A percentile compares a stretch with the other conserved stretches of the same genome.
phyloP scores from a whole-genome alignment of 2,329 filamentous ascomycete species.

The Curvularia sp. region DNA sequence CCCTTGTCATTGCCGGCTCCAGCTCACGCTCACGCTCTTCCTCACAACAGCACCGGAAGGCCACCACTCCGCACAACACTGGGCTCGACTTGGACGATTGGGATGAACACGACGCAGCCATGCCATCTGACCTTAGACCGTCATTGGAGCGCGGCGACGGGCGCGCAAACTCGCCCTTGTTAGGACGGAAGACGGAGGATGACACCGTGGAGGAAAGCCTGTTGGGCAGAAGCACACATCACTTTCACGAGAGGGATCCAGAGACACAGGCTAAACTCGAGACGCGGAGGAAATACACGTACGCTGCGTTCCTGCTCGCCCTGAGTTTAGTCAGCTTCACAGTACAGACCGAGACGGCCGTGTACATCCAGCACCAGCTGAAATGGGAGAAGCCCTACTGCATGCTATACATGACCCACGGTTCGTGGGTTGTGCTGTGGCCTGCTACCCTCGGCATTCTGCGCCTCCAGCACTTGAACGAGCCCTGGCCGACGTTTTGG shows the following conservation, averaged over 20 bases:
- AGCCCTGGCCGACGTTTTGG: conserved; percentile 88
- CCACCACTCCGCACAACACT: conserved; percentile 26
- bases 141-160: conserved; percentile 50
- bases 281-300: conserved; percentile 82
- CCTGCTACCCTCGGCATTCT: conserved; percentile 81
- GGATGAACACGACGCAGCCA: conserved; percentile 54
- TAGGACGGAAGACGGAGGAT: conserved; percentile 53
- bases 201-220: conserved; percentile 49
- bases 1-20: conserved; percentile 30
- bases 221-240: conserved; percentile 63
- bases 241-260: conserved; percentile 79
- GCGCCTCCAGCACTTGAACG: conserved; percentile 76
- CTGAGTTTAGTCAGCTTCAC: conserved; percentile 88
- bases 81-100: conserved; percentile 55
- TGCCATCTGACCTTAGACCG: conserved; percentile 59
- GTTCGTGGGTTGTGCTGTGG: conserved; percentile 91
- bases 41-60: conserved; percentile 24
- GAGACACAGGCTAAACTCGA: conserved; percentile 67
- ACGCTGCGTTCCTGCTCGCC: conserved; percentile 82
- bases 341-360: conserved; percentile 92
- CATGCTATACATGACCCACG: conserved; percentile 98
- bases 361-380: conserved; percentile 90
- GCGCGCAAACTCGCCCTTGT: conserved; percentile 60
- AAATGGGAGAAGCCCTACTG: conserved; percentile 99
- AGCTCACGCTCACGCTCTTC: conserved; percentile 29